A percentile compares a stretch with the other conserved stretches of the same genome.
phyloP scores from a whole-genome alignment of 2,329 filamentous ascomycete species.

The Ophiostoma perfectum region DNA sequence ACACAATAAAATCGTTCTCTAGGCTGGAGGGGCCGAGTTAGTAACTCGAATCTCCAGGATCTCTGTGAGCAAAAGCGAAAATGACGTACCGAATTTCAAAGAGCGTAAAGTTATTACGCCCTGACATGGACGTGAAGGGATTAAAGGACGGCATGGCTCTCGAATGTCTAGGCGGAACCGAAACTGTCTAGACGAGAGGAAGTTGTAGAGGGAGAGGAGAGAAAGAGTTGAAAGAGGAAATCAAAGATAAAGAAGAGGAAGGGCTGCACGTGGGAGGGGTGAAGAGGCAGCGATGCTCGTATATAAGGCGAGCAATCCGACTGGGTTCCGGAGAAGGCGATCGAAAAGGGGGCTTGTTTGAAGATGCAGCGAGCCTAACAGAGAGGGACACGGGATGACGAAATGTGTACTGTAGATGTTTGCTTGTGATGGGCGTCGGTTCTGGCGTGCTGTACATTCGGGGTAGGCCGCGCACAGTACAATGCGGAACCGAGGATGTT shows the following conservation, averaged over 20 bases:
- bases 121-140: slow-evolving; percentile 48
- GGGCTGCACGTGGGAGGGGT: slow-evolving; percentile 1
- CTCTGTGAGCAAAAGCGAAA: slow-evolving; percentile 7
- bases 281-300: slow-evolving; percentile 7
- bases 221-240: background rate
- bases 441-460: slow-evolving; percentile 14
- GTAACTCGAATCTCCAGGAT: too few relatives aligned
- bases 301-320: slow-evolving; percentile 8
- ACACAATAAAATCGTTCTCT: slow-evolving; percentile 72
- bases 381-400: slow-evolving; percentile 10
- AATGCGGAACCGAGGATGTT: slow-evolving; percentile 10
- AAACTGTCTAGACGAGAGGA: slow-evolving; percentile 13
- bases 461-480: background rate
- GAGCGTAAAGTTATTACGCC: slow-evolving; percentile 47
- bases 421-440: background rate
- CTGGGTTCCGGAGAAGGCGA: slow-evolving; percentile 16
- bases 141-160: slow-evolving; percentile 40
- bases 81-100: slow-evolving; percentile 53
- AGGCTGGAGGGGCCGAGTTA: slow-evolving; percentile 45
- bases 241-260: background rate
- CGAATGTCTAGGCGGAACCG: slow-evolving; percentile 10
- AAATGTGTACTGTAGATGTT: background rate
- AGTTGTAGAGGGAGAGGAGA: background rate
- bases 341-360: background rate
- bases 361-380: background rate